Evolutionary conservation across 179 eudicot species (phyloP).

Genomic region (Corrigiola litoralis): DNA sequence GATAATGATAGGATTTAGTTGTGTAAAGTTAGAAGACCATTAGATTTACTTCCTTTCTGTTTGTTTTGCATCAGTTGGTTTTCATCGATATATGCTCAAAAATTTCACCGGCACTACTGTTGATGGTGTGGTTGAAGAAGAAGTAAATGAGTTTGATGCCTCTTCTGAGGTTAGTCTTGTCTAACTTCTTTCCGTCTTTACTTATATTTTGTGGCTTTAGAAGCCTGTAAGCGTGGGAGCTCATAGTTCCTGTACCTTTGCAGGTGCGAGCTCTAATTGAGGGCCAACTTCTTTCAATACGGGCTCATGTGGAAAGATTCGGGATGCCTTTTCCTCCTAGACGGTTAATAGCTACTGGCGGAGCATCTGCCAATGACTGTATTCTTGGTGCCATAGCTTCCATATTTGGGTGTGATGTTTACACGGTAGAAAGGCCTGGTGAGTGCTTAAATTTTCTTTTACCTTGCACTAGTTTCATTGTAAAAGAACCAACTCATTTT

Average conservation of each 20-base stretch:
- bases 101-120: slow-evolving; percentile 45
- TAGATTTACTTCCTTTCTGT: slow-evolving; percentile 5
- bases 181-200: too few species aligned
- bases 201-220: neutral
- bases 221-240: neutral
- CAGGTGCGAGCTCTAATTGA: slow-evolving; percentile 84
- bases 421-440: slow-evolving; percentile 84
- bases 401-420: slow-evolving; percentile 82
- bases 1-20: neutral
- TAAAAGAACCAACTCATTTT: too few species aligned
- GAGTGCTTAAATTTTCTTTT: neutral
- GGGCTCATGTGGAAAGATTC: slow-evolving; percentile 80
- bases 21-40: neutral
- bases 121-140: slow-evolving; percentile 49
- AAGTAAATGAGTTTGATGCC: slow-evolving; percentile 68
- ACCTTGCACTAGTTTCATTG: too few species aligned
- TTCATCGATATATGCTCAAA: slow-evolving; percentile 60
- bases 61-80: slow-evolving; percentile 49
- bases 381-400: slow-evolving; percentile 65
- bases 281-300: slow-evolving; percentile 78
- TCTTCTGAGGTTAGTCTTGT: slow-evolving; percentile 54
- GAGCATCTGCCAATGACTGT: slow-evolving; percentile 76
- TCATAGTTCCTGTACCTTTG: slow-evolving; percentile 2
- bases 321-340: slow-evolving; percentile 96
- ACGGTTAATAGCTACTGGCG: slow-evolving; percentile 91